Evolutionary conservation across 768 basidiomycete genomes (phyloP).

Genomic region (Russula sp.): DNA sequence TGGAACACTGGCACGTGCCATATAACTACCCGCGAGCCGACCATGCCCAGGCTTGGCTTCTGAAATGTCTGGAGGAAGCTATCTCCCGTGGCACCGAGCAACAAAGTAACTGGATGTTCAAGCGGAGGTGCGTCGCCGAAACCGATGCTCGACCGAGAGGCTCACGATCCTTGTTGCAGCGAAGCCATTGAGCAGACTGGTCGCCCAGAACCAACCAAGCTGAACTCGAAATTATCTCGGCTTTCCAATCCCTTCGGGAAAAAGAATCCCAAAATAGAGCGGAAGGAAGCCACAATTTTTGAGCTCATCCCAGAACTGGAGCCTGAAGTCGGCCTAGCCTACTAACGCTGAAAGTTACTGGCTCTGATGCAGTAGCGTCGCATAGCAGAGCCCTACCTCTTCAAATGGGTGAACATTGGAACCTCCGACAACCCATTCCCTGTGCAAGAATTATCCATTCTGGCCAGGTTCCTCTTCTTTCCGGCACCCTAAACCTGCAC

Average conservation of each 20-base stretch:
- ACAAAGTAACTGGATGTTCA: conserved; percentile 23
- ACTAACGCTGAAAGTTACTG: no score
- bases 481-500: not conserved
- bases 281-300: conserved; percentile 9
- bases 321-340: not conserved
- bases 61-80: conserved; percentile 21
- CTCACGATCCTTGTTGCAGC: not conserved
- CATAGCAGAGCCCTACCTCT: not conserved
- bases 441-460: not conserved
- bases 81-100: conserved; percentile 25
- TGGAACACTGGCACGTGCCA: conserved; percentile 41
- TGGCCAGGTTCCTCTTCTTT: not conserved
- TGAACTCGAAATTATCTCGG: conserved; percentile 9
- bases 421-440: not conserved
- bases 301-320: conserved; percentile 12
- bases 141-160: not conserved
- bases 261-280: conserved; percentile 2
- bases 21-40: conserved; percentile 33
- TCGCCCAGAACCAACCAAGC: conserved; percentile 9
- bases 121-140: conserved; percentile 22
- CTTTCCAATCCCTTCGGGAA: conserved; percentile 12
- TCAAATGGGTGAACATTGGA: not conserved
- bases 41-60: conserved; percentile 36
- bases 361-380: no score
- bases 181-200: conserved; percentile 9